These are phyloP conservation scores for Naganishia kalamii DNA, from an alignment of 768 basidiomycete genomes.

Conservation along the genomic window DNA sequence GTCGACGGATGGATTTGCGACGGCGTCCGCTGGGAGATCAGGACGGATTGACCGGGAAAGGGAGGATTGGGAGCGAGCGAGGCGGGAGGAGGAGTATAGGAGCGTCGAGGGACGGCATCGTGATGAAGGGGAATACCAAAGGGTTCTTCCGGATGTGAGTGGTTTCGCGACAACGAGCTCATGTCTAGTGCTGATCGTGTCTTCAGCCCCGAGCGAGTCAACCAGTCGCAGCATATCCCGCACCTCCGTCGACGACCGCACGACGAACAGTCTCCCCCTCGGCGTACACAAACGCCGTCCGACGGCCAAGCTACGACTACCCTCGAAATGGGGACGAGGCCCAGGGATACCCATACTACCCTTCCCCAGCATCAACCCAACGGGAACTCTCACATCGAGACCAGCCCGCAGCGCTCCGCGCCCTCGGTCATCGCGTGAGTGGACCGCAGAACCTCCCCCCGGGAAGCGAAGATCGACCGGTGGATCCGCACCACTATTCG, in stretches of 20 bases:
- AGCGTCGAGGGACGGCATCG: neutral
- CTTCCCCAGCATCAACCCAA: neutral
- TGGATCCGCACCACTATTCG: conserved; percentile 5
- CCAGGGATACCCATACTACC: conserved; percentile 6
- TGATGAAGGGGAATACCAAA: conserved; percentile 1
- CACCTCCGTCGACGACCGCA: neutral
- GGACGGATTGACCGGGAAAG: conserved; percentile 5
- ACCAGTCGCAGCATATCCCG: neutral
- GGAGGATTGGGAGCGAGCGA: conserved; percentile 6
- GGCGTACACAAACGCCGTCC: neutral
- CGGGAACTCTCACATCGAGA: no score
- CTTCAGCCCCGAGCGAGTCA: neutral
- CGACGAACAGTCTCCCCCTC: conserved; percentile 2
- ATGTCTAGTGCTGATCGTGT: neutral
- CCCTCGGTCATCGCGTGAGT: neutral
- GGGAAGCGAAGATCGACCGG: neutral
- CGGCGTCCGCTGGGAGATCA: neutral
- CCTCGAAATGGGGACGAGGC: neutral
- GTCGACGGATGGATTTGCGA: neutral
- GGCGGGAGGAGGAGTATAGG: neutral
- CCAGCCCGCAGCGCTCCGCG: no score
- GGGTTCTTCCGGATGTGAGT: neutral
- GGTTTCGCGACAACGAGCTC: neutral
- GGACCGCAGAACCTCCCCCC: neutral
- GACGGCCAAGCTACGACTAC: conserved; percentile 1